phyloP scores from a whole-genome alignment of 2,329 filamentous ascomycete genomes.

The Neofusicoccum kwambonambiense region DNA sequence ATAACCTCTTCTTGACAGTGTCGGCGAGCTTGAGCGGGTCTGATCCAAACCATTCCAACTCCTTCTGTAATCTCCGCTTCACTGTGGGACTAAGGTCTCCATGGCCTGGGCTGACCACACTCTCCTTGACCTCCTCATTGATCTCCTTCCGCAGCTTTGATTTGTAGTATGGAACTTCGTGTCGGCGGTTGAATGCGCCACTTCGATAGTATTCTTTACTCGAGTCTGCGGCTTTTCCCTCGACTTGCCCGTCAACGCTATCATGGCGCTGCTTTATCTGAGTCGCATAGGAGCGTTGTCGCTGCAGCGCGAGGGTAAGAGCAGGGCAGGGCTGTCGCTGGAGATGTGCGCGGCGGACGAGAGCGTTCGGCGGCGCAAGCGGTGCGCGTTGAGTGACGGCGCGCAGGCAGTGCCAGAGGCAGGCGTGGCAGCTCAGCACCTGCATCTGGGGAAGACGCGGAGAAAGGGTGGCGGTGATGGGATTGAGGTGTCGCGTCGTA shows the following conservation, averaged over 20 bases:
- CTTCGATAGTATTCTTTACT: neutral
- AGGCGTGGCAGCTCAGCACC: conserved; percentile 38
- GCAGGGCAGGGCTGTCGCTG: neutral
- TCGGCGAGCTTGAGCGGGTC: conserved; percentile 74
- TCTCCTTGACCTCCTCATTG: neutral
- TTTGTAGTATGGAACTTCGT: neutral
- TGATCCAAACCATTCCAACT: conserved; percentile 37
- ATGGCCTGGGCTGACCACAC: neutral
- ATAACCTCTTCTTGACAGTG: conserved; percentile 62
- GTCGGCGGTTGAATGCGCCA: neutral
- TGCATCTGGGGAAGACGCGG: conserved; percentile 33
- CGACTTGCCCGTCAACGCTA: neutral
- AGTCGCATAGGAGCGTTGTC: conserved; percentile 8
- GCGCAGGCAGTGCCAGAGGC: conserved; percentile 44
- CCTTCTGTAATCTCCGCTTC: neutral
- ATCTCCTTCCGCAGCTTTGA: neutral
- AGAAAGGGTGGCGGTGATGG: neutral
- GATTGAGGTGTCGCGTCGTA: neutral
- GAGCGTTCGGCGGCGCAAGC: conserved; percentile 12
- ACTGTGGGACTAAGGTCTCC: neutral
- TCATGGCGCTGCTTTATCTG: neutral
- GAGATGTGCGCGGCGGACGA: conserved; percentile 16
- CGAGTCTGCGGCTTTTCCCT: neutral
- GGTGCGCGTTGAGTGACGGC: conserved; percentile 35
- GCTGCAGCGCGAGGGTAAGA: conserved; percentile 13